Evolutionary conservation across 2,329 filamentous ascomycete species (phyloP).

Genomic region (Elsinoe australis): DNA sequence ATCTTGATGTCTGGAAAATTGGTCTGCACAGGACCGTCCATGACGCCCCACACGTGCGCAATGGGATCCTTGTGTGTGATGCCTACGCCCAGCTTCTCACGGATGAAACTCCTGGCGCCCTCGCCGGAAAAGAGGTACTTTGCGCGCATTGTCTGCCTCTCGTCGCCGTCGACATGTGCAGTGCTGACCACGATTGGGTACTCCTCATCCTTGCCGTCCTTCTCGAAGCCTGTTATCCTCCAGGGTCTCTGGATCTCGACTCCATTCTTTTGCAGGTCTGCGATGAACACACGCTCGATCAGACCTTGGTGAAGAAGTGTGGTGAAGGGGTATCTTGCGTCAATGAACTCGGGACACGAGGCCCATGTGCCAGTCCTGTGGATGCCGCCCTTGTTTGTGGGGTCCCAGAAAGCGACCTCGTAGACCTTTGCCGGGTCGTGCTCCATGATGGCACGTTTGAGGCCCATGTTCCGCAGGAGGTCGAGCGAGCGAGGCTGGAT

Average conservation of each 20-base stretch:
- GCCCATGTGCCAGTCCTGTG: slow-evolving; percentile 64
- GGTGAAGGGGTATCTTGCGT: slow-evolving; percentile 57
- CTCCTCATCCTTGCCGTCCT: slow-evolving; percentile 52
- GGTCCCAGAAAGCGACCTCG: slow-evolving; percentile 61
- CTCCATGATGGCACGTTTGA: slow-evolving; percentile 82
- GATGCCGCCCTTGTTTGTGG: slow-evolving; percentile 46
- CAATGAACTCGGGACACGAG: slow-evolving; percentile 75
- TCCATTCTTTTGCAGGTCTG: slow-evolving; percentile 53
- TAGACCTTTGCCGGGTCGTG: slow-evolving; percentile 80
- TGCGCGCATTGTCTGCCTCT: slow-evolving; percentile 55
- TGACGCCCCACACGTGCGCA: slow-evolving; percentile 58
- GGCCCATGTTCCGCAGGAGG: slow-evolving; percentile 77
- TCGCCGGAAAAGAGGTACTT: slow-evolving; percentile 59
- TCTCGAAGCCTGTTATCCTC: slow-evolving; percentile 55
- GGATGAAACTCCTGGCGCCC: slow-evolving; percentile 53
- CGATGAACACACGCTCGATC: slow-evolving; percentile 55
- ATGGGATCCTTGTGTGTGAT: slow-evolving; percentile 57
- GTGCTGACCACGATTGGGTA: slow-evolving; percentile 77
- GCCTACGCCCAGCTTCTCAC: slow-evolving; percentile 59
- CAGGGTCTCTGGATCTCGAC: slow-evolving; percentile 51
- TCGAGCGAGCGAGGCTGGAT: slow-evolving; percentile 87
- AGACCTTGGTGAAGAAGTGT: slow-evolving; percentile 55
- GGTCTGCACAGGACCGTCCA: slow-evolving; percentile 58
- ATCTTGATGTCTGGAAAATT: slow-evolving; percentile 59
- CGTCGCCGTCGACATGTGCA: slow-evolving; percentile 65